Evolutionary conservation across 78 protist species (phyloP).

Genomic region (Bigelowiella natans): DNA sequence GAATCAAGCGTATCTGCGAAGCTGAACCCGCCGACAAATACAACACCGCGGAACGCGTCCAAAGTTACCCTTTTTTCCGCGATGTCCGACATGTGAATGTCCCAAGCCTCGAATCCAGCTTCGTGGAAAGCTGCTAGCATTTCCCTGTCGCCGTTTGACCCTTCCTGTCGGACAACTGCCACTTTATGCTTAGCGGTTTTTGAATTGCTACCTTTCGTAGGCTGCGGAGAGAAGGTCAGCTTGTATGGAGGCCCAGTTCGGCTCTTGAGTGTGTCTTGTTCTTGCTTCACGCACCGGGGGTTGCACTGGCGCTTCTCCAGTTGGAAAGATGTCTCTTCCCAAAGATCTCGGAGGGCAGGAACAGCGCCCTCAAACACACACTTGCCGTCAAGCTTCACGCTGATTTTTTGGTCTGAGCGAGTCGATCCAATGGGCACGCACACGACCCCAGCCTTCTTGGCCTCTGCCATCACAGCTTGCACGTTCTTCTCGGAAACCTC

Average conservation of each 20-base stretch:
- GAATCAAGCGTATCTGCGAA: constrained; percentile 74
- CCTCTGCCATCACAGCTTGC: neutral
- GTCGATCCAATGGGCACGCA: neutral
- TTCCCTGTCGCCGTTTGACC: constrained; percentile 79
- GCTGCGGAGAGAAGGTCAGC: constrained; percentile 21
- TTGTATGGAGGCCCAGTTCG: neutral
- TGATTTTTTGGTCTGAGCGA: neutral
- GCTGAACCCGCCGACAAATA: constrained; percentile 79
- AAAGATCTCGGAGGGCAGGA: constrained; percentile 27
- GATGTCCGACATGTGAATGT: constrained; percentile 59
- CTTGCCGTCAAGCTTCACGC: neutral
- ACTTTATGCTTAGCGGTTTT: constrained; percentile 36
- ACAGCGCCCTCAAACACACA: neutral
- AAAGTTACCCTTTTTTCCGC: constrained; percentile 33
- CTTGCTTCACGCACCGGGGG: constrained; percentile 50
- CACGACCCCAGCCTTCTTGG: neutral
- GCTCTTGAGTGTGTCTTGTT: constrained; percentile 27
- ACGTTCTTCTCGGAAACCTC: constrained; percentile 7
- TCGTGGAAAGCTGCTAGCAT: constrained; percentile 64
- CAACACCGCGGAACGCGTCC: constrained; percentile 65
- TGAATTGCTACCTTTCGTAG: neutral
- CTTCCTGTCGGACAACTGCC: constrained; percentile 78
- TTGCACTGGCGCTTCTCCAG: constrained; percentile 62
- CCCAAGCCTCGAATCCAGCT: constrained; percentile 71
- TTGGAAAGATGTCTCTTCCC: constrained; percentile 65